Conservation (phyloP, 2,329 filamentous ascomycete genomes). For the Decorospora gaudefroyi region DNA sequence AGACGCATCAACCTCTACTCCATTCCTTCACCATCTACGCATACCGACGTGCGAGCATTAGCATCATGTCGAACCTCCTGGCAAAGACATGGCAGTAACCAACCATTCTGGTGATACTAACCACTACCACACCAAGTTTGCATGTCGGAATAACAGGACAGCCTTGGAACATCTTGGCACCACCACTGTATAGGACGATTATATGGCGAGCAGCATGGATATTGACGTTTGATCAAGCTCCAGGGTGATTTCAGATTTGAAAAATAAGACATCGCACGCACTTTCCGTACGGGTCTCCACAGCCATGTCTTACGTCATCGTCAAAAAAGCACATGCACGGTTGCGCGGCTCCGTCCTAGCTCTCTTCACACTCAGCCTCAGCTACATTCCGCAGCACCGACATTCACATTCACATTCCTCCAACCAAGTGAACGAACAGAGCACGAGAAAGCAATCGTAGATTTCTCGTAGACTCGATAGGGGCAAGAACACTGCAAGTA, state of each 20-base stretch:
- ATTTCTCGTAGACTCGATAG: background rate
- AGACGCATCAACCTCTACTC: no score
- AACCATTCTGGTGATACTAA: no score
- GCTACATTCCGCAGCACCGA: background rate
- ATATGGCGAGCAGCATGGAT: no score
- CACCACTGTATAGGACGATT: no score
- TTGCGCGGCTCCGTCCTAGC: constrained; percentile 16
- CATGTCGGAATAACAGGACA: no score
- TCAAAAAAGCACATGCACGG: constrained; percentile 8
- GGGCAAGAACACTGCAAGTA: background rate
- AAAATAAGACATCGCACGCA: background rate
- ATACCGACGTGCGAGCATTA: no score
- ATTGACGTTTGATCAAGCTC: no score
- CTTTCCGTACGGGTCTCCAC: constrained; percentile 5
- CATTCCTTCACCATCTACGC: background rate
- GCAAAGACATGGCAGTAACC: no score
- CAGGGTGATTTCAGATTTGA: no score
- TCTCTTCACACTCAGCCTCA: background rate
- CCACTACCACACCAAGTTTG: no score
- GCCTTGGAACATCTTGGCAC: no score
- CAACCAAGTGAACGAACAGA: background rate
- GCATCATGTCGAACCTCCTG: no score
- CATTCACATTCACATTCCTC: background rate
- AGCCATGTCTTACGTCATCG: constrained; percentile 17
- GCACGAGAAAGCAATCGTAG: background rate